Base-by-base conservation (phyloP, 768 basidiomycete species). In the Mycena galericulata region DNA sequence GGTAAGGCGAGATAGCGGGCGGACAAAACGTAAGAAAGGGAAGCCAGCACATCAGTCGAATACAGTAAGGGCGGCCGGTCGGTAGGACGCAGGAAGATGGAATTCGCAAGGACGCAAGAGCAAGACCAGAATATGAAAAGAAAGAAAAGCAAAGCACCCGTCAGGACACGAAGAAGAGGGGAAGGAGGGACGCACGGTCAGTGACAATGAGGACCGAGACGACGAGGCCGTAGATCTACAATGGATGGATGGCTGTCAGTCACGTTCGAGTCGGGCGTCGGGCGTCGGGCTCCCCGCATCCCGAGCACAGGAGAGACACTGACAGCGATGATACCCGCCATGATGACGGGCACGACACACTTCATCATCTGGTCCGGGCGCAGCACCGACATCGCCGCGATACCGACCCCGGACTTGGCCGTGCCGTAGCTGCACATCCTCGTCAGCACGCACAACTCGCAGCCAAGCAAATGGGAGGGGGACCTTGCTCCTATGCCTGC, bases 321-420 rank as follows among this genome's bases (percentile, higher is more conserved):
- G 74, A 99, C 97, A 79, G 94, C 97, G 84, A 99, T 98, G 85
- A 99, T 99, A 96, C 97, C 97, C 87, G 97, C 97, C 97, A 99
- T 98, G 82, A 99, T 93, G 79, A 98, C 96, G 50, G 97, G 97
- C 58, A 99, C 90, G 72, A 93, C 92, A 89, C 93, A 97, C 86
- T 92, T 96, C 94, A 99, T 97, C 94, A 98, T 97, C 75, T 92
- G 86, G 86, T 97, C 97, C 57, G 97, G 97, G 70, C 96, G 91
- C 65, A 98, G 90, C 74, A 97, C 95, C 62, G 97, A 95, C 98
- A 98, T 99, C 72, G 98, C 97, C 63, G 96, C 93, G 73, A 98
- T 95, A 75, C 96, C 95, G 73, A 96, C 98, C 77, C 98, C 98
- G 74, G 98, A 98, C 84, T 99, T 99, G 78, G 98, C 96, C 50